phyloP scores from a whole-genome alignment of 441 rosid species.

The Corymbia calophylla region DNA sequence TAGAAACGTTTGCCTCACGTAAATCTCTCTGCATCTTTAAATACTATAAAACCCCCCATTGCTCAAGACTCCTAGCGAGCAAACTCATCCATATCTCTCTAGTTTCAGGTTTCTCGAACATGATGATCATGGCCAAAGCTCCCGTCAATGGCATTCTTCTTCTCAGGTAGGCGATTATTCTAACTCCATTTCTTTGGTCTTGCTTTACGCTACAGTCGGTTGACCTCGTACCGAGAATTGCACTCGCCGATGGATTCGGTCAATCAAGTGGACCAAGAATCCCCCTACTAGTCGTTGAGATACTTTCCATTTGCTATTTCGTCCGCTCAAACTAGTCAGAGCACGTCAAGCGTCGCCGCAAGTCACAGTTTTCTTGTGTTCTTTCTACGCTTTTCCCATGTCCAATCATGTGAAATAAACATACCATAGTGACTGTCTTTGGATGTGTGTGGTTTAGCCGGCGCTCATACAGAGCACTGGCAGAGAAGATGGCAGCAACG shows the following conservation, averaged over 20 bases:
- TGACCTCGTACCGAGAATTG: not conserved
- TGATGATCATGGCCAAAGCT: not conserved
- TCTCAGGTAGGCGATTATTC: not conserved
- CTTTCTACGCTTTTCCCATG: not conserved
- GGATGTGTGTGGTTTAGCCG: not conserved
- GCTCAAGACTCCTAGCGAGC: not conserved
- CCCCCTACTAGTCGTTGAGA: not conserved
- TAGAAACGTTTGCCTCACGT: not conserved
- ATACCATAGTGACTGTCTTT: not conserved
- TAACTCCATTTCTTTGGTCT: not conserved
- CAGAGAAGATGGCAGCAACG: not conserved
- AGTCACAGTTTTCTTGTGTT: not conserved
- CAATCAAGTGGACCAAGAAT: not conserved
- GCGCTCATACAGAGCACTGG: not conserved
- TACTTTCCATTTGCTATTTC: not conserved
- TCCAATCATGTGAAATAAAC: not conserved
- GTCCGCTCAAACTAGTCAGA: not conserved
- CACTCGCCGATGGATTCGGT: not conserved
- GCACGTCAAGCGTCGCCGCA: not conserved
- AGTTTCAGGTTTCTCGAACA: not conserved
- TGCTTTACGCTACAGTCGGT: not conserved
- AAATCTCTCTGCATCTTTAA: not conserved
- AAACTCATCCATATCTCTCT: not conserved
- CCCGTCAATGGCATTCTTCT: not conserved
- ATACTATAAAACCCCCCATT: not conserved